A percentile compares a stretch with the other conserved stretches of the same genome.
phyloP scores from a whole-genome alignment of 306 rosid genomes.

The Carpinus viminea region DNA sequence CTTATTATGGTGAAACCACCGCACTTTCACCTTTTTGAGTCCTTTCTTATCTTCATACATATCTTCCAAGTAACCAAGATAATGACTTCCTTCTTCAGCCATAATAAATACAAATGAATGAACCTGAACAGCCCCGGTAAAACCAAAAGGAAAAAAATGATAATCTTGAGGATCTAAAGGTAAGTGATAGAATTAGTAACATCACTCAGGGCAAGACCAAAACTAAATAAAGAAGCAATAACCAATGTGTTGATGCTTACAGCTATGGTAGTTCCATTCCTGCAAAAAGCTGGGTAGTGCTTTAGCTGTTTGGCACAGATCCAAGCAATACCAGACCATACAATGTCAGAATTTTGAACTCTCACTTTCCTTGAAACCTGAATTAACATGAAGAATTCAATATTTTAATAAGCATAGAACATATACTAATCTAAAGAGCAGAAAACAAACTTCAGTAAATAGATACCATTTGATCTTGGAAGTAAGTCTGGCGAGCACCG shows the following conservation, averaged over 20 bases:
- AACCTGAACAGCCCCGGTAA: conserved; percentile 49
- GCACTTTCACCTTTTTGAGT: conserved; percentile 70
- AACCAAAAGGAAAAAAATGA: conserved; percentile 12
- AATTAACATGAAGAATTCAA: conserved; percentile 24
- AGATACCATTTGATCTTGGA: conserved; percentile 63
- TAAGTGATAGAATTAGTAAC: neutral
- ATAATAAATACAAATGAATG: conserved; percentile 76
- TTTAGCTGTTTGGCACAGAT: conserved; percentile 77
- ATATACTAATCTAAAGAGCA: conserved; percentile 19
- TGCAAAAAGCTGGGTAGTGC: conserved; percentile 68
- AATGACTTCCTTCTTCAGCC: conserved; percentile 63
- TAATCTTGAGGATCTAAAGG: neutral
- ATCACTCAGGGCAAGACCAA: conserved; percentile 9
- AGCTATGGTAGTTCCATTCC: conserved; percentile 53
- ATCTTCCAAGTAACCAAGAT: conserved; percentile 90
- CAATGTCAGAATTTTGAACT: conserved; percentile 59
- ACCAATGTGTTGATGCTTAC: conserved; percentile 44
- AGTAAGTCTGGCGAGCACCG: conserved; percentile 30
- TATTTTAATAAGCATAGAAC: conserved; percentile 4
- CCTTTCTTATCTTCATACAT: conserved; percentile 84
- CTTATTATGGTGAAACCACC: conserved; percentile 75
- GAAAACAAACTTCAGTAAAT: conserved; percentile 12
- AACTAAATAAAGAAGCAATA: conserved; percentile 2
- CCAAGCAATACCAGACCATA: conserved; percentile 74
- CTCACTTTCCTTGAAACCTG: conserved; percentile 70